Conservation (phyloP, 768 basidiomycete genomes). For the Lyophyllum shimeji region DNA sequence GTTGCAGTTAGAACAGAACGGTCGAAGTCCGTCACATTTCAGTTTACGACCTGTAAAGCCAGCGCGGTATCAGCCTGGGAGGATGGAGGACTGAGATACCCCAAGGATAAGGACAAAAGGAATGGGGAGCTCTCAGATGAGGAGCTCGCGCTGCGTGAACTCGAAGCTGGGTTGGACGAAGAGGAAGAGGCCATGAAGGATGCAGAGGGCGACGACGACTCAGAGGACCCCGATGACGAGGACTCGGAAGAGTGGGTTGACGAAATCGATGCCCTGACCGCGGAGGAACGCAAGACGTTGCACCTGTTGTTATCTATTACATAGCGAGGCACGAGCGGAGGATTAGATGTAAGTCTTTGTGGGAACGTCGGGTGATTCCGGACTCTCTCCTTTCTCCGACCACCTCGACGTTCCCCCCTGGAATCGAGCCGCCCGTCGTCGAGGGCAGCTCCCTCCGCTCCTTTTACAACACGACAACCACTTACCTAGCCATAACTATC, state of each 20-base stretch:
- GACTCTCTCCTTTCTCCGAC: neutral
- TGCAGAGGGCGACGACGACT: no score
- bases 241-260: no score
- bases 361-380: neutral
- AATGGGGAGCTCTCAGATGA: no score
- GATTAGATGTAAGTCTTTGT: conserved; percentile 3
- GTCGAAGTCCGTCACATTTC: conserved; percentile 68
- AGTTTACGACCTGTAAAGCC: conserved; percentile 56
- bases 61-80: neutral
- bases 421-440: neutral
- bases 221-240: no score
- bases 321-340: neutral
- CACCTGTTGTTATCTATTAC: conserved; percentile 2
- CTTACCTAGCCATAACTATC: neutral
- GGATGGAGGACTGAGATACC: no score
- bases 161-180: no score
- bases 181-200: no score
- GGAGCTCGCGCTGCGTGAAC: no score
- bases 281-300: no score
- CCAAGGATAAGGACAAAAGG: no score
- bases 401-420: neutral
- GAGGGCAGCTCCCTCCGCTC: conserved; percentile 1
- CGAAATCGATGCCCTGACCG: no score
- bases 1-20: conserved; percentile 67
- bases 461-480: neutral